Percentiles rank a stretch among this genome's conserved stretches.
Conservation (phyloP, 371 early-diverging fungal genomes). For the Synchytrium microbalum region DNA sequence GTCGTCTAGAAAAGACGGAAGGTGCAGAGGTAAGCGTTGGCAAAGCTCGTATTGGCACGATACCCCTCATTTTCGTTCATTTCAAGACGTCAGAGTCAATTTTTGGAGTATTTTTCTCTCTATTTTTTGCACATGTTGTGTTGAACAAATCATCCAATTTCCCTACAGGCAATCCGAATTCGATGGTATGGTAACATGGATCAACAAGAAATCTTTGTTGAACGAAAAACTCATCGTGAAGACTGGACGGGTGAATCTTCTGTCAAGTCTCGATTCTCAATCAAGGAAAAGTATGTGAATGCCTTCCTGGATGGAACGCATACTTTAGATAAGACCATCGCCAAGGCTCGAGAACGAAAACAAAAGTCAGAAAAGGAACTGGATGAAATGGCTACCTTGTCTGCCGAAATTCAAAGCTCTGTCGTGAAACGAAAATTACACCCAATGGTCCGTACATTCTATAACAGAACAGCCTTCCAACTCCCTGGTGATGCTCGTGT, state of each 20-base stretch:
- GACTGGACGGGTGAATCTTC: constrained; percentile 91
- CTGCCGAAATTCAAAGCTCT: constrained; percentile 71
- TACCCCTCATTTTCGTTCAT: not conserved
- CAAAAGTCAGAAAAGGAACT: constrained; percentile 70
- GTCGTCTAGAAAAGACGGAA: constrained; percentile 86
- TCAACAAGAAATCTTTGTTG: constrained; percentile 81
- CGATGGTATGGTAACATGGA: constrained; percentile 96
- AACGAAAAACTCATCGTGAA: constrained; percentile 96
- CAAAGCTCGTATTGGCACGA: constrained; percentile 14
- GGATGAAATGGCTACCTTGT: constrained; percentile 60
- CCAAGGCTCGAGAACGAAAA: constrained; percentile 68
- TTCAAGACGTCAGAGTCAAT: not conserved
- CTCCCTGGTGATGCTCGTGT: constrained; percentile 97
- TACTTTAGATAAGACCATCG: constrained; percentile 63
- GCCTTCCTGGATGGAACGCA: constrained; percentile 75
- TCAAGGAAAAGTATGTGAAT: constrained; percentile 92
- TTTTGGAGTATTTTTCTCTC: not conserved
- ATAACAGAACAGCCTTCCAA: constrained; percentile 99
- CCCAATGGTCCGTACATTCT: constrained; percentile 92
- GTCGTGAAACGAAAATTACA: constrained; percentile 67
- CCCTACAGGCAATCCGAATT: constrained; percentile 46
- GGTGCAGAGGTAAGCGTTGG: constrained; percentile 78
- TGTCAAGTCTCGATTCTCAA: constrained; percentile 88
- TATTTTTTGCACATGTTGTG: not conserved
- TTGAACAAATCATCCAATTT: not conserved